phyloP scores from a whole-genome alignment of 129 eudicot species.

The Chrysanthemum seticuspe region DNA sequence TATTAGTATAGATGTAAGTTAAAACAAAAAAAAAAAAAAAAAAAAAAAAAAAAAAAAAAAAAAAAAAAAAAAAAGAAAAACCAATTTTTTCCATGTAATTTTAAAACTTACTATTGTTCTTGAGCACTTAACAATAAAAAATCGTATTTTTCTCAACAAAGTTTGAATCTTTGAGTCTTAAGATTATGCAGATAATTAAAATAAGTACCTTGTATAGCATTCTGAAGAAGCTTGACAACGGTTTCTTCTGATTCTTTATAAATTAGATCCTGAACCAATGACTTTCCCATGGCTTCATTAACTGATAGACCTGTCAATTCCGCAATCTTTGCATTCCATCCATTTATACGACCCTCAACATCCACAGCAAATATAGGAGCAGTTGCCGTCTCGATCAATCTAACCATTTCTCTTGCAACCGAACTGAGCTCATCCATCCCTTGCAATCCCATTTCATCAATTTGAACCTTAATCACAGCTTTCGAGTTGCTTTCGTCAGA shows the following conservation, averaged over 20 bases:
- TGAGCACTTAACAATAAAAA: constrained; percentile 7
- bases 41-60: background rate
- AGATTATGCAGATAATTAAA: constrained; percentile 17
- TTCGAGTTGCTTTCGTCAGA: constrained; percentile 58
- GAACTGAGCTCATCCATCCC: constrained; percentile 78
- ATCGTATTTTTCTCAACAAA: constrained; percentile 12
- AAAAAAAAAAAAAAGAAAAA: background rate
- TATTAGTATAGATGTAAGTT: background rate
- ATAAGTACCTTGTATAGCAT: constrained; percentile 81
- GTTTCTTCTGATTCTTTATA: constrained; percentile 73
- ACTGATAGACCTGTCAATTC: constrained; percentile 86
- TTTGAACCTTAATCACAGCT: constrained; percentile 54
- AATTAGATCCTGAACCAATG: constrained; percentile 77
- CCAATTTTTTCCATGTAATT: background rate
- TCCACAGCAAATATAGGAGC: constrained; percentile 98
- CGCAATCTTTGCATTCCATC: constrained; percentile 93
- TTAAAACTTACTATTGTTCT: background rate
- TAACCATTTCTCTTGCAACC: constrained; percentile 87
- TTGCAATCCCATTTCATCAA: constrained; percentile 59
- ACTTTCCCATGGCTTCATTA: constrained; percentile 87
- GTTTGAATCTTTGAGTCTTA: background rate
- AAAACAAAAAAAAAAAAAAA: background rate
- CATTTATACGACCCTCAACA: constrained; percentile 74
- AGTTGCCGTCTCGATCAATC: constrained; percentile 97
- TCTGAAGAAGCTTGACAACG: constrained; percentile 58